Conservation (phyloP, 2,329 filamentous ascomycete species). For the Trichoderma sp. region DNA sequence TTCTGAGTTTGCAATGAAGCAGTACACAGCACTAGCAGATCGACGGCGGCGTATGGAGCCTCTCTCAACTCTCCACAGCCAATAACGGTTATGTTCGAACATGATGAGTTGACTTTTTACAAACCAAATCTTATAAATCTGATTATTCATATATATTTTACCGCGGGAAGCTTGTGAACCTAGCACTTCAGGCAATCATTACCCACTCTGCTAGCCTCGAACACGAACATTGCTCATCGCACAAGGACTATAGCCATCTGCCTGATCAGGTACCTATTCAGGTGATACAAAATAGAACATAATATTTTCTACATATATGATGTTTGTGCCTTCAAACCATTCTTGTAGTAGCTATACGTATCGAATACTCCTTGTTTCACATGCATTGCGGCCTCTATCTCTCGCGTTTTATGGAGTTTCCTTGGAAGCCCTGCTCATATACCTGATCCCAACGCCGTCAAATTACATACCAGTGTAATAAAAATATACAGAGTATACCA, state of each 20-base stretch:
- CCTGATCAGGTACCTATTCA: background rate
- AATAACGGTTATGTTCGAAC: background rate
- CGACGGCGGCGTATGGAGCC: background rate
- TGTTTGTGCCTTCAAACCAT: background rate
- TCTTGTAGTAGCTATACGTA: background rate
- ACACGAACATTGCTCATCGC: background rate
- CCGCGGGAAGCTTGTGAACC: background rate
- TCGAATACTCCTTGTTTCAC: background rate
- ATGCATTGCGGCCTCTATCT: background rate
- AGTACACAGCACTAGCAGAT: background rate
- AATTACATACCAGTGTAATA: background rate
- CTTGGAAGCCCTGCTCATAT: background rate
- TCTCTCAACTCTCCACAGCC: background rate
- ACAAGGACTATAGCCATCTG: background rate
- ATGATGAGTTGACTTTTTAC: background rate
- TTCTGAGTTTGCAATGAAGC: background rate
- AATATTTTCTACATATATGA: background rate
- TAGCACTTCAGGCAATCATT: background rate
- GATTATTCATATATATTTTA: background rate
- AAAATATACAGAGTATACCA: background rate
- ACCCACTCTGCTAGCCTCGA: background rate
- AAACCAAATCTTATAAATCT: background rate
- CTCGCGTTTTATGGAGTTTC: no score
- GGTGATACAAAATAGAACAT: background rate
- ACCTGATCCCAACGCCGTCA: fast-evolving